Conservation (phyloP, 2,329 filamentous ascomycete species). For the Aspergillus sp. region DNA sequence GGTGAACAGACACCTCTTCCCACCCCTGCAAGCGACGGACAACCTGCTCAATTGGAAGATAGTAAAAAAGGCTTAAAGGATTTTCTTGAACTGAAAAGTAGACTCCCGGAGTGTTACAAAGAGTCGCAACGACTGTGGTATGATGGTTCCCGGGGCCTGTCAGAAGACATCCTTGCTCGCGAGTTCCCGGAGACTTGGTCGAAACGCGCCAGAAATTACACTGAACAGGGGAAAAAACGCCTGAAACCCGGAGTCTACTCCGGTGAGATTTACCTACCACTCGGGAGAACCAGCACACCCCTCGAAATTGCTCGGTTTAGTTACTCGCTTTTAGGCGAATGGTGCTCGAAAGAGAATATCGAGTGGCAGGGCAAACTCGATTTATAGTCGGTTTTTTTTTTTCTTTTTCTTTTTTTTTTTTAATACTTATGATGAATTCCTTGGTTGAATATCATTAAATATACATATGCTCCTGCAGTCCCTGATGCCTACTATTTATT, state of each 20-base stretch:
- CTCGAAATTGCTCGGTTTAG: slow-evolving; percentile 49
- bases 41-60: slow-evolving; percentile 37
- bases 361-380: slow-evolving; percentile 44
- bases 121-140: slow-evolving; percentile 47
- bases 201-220: slow-evolving; percentile 37
- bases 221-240: slow-evolving; percentile 35
- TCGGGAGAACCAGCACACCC: slow-evolving; percentile 43
- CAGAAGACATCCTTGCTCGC: slow-evolving; percentile 39
- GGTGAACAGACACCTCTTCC: slow-evolving; percentile 40
- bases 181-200: slow-evolving; percentile 49
- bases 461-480: neutral
- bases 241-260: slow-evolving; percentile 37
- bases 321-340: slow-evolving; percentile 46
- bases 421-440: neutral
- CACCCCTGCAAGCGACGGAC: slow-evolving; percentile 46
- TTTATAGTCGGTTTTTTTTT: slow-evolving; percentile 30
- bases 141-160: slow-evolving; percentile 42
- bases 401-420: too few species aligned
- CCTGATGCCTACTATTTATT: neutral
- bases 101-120: slow-evolving; percentile 41
- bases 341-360: slow-evolving; percentile 47
- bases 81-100: slow-evolving; percentile 40
- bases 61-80: slow-evolving; percentile 39
- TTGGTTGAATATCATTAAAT: neutral
- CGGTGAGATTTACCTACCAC: slow-evolving; percentile 42